Base-by-base conservation (phyloP, 1,284 basidiomycete species). In the Cryptococcus floricola region DNA sequence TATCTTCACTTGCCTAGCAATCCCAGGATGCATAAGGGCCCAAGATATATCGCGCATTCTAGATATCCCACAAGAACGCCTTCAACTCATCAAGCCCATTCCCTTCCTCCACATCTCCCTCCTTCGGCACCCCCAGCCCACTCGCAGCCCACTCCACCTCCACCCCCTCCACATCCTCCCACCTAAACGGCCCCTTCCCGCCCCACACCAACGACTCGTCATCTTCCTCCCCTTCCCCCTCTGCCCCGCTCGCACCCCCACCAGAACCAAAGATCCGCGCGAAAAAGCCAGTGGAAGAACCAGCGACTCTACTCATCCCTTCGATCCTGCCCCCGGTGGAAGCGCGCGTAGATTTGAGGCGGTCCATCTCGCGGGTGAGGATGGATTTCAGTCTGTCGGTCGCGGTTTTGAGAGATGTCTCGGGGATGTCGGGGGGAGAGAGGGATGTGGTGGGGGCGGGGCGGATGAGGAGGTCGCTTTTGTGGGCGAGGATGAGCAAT, bases 101-200 rank as follows among this genome's bases (percentile, higher is more conserved):
- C 5, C 68, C 69, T 41, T 68, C 64, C 28, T 61, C 62, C 37
- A 44, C 48, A 55, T 61, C 25, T 39, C 43, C 61, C 16, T 41
- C 39, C 39, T 52, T 58, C 9, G 62, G 58, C 39, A 49, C 48
- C 0, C 73, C 71, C 41, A 75, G 44, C 5, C 58, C 69, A 42
- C 57, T 66, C 3, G 62, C 64, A 0, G 43, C 74, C 64, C 69
- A 75, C 47, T 58, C 59, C 7, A 76, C 57, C 42, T 75, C 71
- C 14, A 77, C 68, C 8, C 74, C 75, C 49, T 76, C 75, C 6
- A 77, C 60, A 54, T 76, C 73, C 51, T 73, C 66, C 71, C 73
- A 77, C 47, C 54, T 64, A 53, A 72, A 77, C 8, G 58, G 28
- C 0, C 72, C 74, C 34, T 62, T 67, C 8, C 67, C 68, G 34